phyloP scores from a whole-genome alignment of 306 rosid species.

The Sechiopsis laciniata region DNA sequence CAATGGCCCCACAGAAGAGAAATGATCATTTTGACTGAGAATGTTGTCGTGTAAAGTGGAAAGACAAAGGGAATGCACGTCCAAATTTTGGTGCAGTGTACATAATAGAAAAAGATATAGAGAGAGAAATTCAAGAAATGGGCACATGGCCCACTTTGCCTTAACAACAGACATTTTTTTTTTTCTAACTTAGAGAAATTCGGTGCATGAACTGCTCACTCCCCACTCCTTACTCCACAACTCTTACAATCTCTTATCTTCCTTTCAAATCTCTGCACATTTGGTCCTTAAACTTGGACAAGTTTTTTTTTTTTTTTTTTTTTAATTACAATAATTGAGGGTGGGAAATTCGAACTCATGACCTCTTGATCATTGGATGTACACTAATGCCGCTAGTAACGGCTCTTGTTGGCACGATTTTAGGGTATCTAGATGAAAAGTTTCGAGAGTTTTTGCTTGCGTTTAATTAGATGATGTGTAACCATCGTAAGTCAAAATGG shows the following conservation, averaged over 20 bases:
- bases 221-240: background rate
- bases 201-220: slow-evolving; percentile 20
- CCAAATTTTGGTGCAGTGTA: slow-evolving; percentile 11
- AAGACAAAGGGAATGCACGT: slow-evolving; percentile 21
- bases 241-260: background rate
- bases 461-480: background rate
- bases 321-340: too few relatives aligned
- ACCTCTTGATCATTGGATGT: too few relatives aligned
- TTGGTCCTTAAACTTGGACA: background rate
- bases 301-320: too few relatives aligned
- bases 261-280: background rate
- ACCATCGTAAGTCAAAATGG: too few relatives aligned
- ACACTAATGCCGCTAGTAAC: too few relatives aligned
- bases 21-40: slow-evolving; percentile 12
- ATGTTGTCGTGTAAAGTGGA: slow-evolving; percentile 9
- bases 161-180: slow-evolving; percentile 1
- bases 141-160: slow-evolving; percentile 1
- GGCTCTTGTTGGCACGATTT: too few relatives aligned
- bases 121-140: background rate
- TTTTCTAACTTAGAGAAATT: background rate
- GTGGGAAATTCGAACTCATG: too few relatives aligned
- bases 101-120: background rate
- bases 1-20: slow-evolving; percentile 10
- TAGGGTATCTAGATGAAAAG: background rate
- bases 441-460: background rate